Evolutionary conservation across 352 stramenopile species (phyloP), one percentile per base, ranked within the genome.

Genomic region (Pythium scleroteichum): DNA sequence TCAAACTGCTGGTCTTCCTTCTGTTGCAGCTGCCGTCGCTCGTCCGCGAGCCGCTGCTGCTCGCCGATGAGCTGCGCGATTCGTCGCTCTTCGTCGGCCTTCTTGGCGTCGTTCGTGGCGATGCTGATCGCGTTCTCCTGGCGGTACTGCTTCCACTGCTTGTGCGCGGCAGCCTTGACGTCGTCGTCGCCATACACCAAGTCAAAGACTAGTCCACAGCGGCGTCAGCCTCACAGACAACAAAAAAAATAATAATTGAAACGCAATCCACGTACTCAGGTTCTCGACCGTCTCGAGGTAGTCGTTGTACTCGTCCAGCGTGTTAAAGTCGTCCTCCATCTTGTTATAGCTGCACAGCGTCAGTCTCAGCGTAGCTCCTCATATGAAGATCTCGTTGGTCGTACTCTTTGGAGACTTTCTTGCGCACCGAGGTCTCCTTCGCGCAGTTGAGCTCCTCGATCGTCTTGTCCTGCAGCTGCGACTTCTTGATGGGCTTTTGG

Each of bases 381-480:
- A 40, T 9, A 1, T 13, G n/a, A 47, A 27, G 10, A 58, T 17
- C 38, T 13, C 6, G 4, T 17, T 20, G 5, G 17, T 13, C 66
- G 33, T 49, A 94, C 84, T 92, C 82, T 69, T 95, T 95, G 27
- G 72, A 75, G 39, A 95, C 84, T 79, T 93, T 93, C 73, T 92
- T 92, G 64, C 86, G 84, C 58, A 95, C 70, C 16, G 82, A 90
- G 55, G 82, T 91, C 65, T 95, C 86, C 69, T 94, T 95, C 66
- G 76, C 73, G 57, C 85, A 95, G 59, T 94, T 92, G 67, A 93
- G 81, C 72, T 95, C 86, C 58, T 95, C 84, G 52, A 93, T 92
- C 2, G 84, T 95, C 65, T 94, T 95, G 64, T 95, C 84, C 70
- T 93, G 84, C 23, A 95, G 72, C 68, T 93, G 84, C 54, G 82